These are phyloP conservation scores for Amniculicola lignicola DNA, from an alignment of 495 filamentous ascomycete species.

Conservation along the genomic window DNA sequence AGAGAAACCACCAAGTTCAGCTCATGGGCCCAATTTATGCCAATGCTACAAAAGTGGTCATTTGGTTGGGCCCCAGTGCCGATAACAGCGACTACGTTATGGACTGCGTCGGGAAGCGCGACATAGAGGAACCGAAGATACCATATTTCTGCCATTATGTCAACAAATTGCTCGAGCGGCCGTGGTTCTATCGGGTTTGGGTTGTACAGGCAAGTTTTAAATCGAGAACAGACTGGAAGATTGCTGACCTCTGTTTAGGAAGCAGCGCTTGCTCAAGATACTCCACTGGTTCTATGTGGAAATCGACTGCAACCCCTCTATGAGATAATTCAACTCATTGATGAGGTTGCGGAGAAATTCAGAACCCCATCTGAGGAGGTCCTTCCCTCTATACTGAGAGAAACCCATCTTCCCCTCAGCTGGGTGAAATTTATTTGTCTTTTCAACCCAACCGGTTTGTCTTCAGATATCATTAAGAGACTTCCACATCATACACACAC, in stretches of 20 bases:
- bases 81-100: not conserved
- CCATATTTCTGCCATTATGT: not conserved
- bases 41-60: not conserved
- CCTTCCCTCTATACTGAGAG: no score
- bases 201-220: no score
- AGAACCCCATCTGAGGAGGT: no score
- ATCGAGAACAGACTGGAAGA: no score
- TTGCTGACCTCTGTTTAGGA: no score
- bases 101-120: not conserved
- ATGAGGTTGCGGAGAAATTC: no score
- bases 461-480: no score
- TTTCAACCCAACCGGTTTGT: not conserved
- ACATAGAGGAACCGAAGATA: not conserved
- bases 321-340: no score
- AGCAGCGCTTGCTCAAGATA: not conserved
- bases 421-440: no score
- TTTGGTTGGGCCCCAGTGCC: slow-evolving; percentile 1
- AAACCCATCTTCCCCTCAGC: no score
- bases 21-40: not conserved
- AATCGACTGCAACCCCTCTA: no score
- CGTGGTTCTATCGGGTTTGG: not conserved
- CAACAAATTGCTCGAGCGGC: not conserved
- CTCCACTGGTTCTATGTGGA: not conserved
- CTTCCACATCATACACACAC: no score
- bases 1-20: slow-evolving; percentile 2